A percentile compares a stretch with the other conserved stretches of the same genome.
phyloP scores from a whole-genome alignment of 2,329 filamentous ascomycete species.

The Geosmithia putterillii region DNA sequence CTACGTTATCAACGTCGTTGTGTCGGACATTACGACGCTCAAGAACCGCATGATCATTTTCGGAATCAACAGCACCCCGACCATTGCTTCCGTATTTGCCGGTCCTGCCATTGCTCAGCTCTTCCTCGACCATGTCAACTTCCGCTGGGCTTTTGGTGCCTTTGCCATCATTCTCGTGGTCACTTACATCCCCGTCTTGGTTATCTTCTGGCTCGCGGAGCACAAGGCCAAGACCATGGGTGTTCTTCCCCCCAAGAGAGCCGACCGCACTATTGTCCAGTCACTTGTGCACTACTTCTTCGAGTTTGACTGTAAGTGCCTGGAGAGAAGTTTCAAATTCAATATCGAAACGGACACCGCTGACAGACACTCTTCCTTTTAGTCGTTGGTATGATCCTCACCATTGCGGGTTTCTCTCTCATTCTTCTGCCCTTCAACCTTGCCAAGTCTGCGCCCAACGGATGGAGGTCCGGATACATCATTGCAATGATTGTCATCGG shows the following conservation, averaged over 20 bases:
- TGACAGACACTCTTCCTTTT: background rate
- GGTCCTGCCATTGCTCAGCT: constrained; percentile 22
- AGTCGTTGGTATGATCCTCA: constrained; percentile 33
- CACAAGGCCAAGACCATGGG: constrained; percentile 34
- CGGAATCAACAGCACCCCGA: constrained; percentile 23
- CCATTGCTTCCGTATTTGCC: constrained; percentile 26
- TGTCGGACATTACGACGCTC: constrained; percentile 21
- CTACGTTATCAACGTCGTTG: constrained; percentile 22
- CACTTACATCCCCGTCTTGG: constrained; percentile 18
- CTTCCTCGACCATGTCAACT: constrained; percentile 19
- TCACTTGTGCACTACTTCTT: constrained; percentile 35
- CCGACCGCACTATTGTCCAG: constrained; percentile 28
- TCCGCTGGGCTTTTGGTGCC: constrained; percentile 39
- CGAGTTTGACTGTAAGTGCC: constrained; percentile 37
- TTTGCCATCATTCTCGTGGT: constrained; percentile 48
- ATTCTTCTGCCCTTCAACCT: constrained; percentile 35
- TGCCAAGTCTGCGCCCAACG: constrained; percentile 14
- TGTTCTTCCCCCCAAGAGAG: constrained; percentile 25
- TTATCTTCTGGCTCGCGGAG: constrained; percentile 16
- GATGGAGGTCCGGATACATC: constrained; percentile 25
- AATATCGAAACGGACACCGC: background rate
- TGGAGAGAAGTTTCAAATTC: background rate
- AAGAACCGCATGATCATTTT: constrained; percentile 28
- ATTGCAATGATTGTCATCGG: constrained; percentile 34
- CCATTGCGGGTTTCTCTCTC: constrained; percentile 33